Percentiles rank a stretch among this genome's conserved stretches.
These are phyloP conservation scores for Begonia fuchsioides DNA, from an alignment of 306 rosid genomes.

Conservation along the genomic window DNA sequence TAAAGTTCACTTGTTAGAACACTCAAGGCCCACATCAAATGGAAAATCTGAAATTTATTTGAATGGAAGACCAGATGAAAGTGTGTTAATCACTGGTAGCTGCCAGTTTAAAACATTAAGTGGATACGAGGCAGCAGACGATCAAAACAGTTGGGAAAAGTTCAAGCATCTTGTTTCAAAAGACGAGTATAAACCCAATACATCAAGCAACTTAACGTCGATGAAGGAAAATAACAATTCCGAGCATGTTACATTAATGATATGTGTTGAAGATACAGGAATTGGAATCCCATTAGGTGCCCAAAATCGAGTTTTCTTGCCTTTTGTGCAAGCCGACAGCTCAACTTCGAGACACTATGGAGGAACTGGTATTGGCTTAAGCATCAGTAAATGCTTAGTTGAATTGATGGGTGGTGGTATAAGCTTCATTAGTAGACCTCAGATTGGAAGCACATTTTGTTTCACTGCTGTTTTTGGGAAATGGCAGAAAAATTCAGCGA, in stretches of 20 bases:
- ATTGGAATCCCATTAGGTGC: constrained; percentile 84
- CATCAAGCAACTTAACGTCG: constrained; percentile 20
- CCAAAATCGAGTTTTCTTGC: constrained; percentile 74
- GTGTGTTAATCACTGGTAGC: constrained; percentile 24
- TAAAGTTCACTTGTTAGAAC: constrained; percentile 66
- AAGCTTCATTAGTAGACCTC: constrained; percentile 57
- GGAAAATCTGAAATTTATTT: constrained; percentile 28
- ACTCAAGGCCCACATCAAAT: constrained; percentile 24
- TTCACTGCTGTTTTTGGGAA: constrained; percentile 60
- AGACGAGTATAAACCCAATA: constrained; percentile 39
- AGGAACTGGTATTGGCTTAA: constrained; percentile 96
- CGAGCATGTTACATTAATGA: constrained; percentile 59
- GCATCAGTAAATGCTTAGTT: constrained; percentile 91
- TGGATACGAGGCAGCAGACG: constrained; percentile 87
- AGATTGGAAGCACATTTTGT: constrained; percentile 84
- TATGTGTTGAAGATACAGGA: constrained; percentile 93
- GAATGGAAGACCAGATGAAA: constrained; percentile 52
- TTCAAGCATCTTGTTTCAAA: constrained; percentile 55
- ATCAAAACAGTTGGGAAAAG: constrained; percentile 68
- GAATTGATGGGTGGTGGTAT: constrained; percentile 95
- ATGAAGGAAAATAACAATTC: constrained; percentile 20
- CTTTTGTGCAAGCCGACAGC: constrained; percentile 98
- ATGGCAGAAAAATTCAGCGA: constrained; percentile 33
- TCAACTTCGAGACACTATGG: constrained; percentile 93
- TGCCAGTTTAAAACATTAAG: constrained; percentile 59